A percentile compares a stretch with the other conserved stretches of the same genome.
phyloP scores from a whole-genome alignment of 768 basidiomycete genomes.

The Phaeolepiota aurea region DNA sequence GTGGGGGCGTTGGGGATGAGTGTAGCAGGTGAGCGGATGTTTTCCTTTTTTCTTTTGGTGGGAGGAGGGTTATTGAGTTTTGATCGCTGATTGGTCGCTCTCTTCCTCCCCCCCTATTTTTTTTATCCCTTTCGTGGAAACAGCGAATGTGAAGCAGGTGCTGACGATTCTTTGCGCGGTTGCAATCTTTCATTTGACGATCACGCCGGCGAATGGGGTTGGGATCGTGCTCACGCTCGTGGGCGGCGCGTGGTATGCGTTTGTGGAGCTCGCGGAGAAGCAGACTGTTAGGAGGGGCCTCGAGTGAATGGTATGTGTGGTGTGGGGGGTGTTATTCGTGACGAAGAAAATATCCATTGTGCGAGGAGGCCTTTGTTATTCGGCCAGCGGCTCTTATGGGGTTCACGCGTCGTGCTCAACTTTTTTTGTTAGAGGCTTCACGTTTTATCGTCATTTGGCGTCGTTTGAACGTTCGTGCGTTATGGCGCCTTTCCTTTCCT shows the following conservation, averaged over 20 bases:
- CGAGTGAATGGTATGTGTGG: background rate
- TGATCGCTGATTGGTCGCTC: too few species aligned
- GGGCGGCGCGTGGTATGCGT: slow-evolving; percentile 80
- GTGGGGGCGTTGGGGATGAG: slow-evolving; percentile 88
- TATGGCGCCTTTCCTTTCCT: too few species aligned
- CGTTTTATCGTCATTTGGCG: too few species aligned
- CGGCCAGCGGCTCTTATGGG: too few species aligned
- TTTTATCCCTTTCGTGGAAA: too few species aligned
- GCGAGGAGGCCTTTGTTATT: too few species aligned
- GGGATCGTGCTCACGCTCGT: slow-evolving; percentile 80
- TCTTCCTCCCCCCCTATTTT: slow-evolving; percentile 7
- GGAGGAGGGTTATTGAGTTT: background rate
- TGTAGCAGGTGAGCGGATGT: slow-evolving; percentile 69
- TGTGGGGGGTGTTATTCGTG: too few species aligned
- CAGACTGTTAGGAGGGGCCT: slow-evolving; percentile 1
- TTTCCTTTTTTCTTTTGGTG: background rate
- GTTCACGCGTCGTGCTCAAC: too few species aligned
- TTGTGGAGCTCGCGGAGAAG: slow-evolving; percentile 54
- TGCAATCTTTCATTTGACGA: slow-evolving; percentile 71
- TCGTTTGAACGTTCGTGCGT: too few species aligned
- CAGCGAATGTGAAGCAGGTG: slow-evolving; percentile 91
- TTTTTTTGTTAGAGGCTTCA: too few species aligned
- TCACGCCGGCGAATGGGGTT: slow-evolving; percentile 69
- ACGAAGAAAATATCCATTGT: too few species aligned
- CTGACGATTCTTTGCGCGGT: slow-evolving; percentile 84